Conservation (phyloP, 768 basidiomycete genomes). For the Mycena rebaudengoi region DNA sequence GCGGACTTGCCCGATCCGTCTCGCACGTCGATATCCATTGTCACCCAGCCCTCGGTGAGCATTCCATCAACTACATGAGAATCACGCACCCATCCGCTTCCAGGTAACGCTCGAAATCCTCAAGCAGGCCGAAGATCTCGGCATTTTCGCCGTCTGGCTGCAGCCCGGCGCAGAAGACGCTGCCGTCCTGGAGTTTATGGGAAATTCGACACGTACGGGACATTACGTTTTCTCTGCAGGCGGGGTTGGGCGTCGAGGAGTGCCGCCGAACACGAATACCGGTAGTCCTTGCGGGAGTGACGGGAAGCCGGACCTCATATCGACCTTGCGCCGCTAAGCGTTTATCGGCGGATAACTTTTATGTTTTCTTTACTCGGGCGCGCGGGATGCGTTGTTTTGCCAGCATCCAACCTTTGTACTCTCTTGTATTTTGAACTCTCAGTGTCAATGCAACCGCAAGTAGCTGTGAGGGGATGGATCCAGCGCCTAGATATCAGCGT, state of each 20-base stretch:
- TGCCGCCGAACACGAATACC: too few species aligned
- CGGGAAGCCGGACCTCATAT: not conserved
- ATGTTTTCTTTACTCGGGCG: not conserved
- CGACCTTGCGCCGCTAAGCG: not conserved
- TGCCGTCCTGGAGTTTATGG: slow-evolving; percentile 41
- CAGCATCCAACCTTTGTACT: too few species aligned
- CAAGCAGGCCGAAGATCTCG: slow-evolving; percentile 53
- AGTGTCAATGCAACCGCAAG: too few species aligned
- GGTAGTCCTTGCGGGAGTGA: not conserved
- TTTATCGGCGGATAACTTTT: not conserved
- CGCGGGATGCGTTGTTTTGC: too few species aligned
- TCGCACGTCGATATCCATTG: slow-evolving; percentile 60
- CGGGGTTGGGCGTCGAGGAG: not conserved
- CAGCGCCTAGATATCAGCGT: not conserved
- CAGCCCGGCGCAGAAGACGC: slow-evolving; percentile 68
- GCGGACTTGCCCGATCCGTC: slow-evolving; percentile 50
- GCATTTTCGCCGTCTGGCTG: slow-evolving; percentile 65
- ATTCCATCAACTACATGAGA: not conserved
- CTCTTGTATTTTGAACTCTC: too few species aligned
- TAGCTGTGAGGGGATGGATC: not conserved
- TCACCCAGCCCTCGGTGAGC: slow-evolving; percentile 60
- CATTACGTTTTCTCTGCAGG: slow-evolving; percentile 13
- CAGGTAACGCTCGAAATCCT: slow-evolving; percentile 61
- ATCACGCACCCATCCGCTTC: not conserved
- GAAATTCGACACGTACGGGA: not conserved